Percentiles rank a stretch among this genome's conserved stretches.
Evolutionary conservation across 164 flowering plant species (phyloP).

Genomic region (Umbilicus rupestris): DNA sequence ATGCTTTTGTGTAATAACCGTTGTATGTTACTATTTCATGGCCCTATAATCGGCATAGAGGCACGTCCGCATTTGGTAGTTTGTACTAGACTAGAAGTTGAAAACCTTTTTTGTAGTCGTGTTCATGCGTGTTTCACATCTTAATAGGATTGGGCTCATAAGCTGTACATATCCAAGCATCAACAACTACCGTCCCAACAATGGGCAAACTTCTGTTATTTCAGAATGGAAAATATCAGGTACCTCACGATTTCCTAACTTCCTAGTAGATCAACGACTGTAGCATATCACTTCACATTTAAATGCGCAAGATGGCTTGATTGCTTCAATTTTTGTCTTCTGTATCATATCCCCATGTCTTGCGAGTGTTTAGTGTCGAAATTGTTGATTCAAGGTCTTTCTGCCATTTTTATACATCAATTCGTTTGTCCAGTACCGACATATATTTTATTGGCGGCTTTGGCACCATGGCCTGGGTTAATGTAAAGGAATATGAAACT

Average conservation of each 20-base stretch:
- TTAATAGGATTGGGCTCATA: constrained; percentile 94
- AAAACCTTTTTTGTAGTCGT: neutral
- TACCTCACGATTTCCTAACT: constrained; percentile 16
- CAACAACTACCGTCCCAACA: constrained; percentile 97
- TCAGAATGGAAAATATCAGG: constrained; percentile 96
- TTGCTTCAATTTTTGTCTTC: no score
- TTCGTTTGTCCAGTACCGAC: constrained; percentile 43
- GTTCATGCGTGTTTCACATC: neutral
- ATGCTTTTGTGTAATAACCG: neutral
- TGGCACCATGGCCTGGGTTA: constrained; percentile 99
- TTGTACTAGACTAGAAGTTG: no score
- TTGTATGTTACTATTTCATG: neutral
- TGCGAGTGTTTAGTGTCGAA: no score
- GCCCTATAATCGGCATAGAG: no score
- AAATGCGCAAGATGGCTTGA: no score
- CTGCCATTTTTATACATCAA: neutral
- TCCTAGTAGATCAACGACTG: neutral
- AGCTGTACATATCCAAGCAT: constrained; percentile 86
- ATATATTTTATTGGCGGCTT: constrained; percentile 98
- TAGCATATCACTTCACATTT: no score
- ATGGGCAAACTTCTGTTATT: constrained; percentile 97
- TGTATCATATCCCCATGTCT: no score
- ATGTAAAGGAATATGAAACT: constrained; percentile 83
- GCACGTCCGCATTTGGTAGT: no score
- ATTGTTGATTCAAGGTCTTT: no score